Evolutionary conservation across 169 alveolate genomes (phyloP).

Genomic region (Blepharisma undulans): DNA sequence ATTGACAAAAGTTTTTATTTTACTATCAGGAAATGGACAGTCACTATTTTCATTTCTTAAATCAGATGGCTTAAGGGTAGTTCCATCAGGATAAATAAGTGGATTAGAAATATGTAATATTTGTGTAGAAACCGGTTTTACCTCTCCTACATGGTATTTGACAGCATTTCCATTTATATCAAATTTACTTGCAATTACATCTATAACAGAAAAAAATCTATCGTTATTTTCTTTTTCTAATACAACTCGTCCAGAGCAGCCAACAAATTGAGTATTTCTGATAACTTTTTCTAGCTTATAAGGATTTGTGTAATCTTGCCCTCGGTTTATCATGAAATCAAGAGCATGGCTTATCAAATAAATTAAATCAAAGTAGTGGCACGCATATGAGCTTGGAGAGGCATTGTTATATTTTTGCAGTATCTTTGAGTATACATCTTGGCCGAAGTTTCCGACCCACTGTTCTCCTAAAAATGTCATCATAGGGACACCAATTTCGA

Average conservation of each 20-base stretch:
- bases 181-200: no score
- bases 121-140: no score
- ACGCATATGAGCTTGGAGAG: no score
- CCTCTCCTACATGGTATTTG: no score
- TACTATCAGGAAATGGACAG: neutral
- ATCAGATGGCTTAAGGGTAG: neutral
- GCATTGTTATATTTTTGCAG: no score
- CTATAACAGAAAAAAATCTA: neutral
- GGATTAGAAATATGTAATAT: no score
- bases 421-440: no score
- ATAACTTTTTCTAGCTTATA: neutral
- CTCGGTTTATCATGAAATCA: neutral
- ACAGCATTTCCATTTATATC: no score
- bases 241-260: neutral
- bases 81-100: neutral
- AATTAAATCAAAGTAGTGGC: neutral
- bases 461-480: no score
- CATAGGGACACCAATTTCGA: no score
- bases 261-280: neutral
- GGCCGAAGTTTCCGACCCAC: no score
- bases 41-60: neutral
- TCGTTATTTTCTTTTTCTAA: neutral
- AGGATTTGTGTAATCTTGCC: neutral
- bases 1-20: neutral
- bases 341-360: neutral